These are phyloP conservation scores for Prunus dulcis DNA, from an alignment of 306 rosid genomes.

Conservation along the genomic window DNA sequence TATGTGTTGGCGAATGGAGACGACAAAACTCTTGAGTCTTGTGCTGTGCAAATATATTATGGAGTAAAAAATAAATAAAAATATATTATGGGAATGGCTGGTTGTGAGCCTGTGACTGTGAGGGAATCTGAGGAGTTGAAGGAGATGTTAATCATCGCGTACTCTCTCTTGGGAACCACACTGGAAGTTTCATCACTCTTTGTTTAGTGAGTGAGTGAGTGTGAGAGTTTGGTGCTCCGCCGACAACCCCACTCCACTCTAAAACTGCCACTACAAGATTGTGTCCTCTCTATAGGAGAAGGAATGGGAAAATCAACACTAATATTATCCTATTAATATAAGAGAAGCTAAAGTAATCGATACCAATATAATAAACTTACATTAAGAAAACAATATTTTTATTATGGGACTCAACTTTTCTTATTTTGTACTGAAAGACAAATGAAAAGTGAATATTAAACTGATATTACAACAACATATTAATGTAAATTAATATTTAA, in stretches of 20 bases:
- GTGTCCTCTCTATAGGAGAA: too few relatives aligned
- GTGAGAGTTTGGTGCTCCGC: neutral
- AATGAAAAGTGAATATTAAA: too few relatives aligned
- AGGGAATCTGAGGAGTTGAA: conserved; percentile 1
- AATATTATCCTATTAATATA: too few relatives aligned
- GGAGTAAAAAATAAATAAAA: too few relatives aligned
- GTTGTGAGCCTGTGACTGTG: neutral
- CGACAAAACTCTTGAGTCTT: neutral
- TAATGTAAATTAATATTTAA: too few relatives aligned
- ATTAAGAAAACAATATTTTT: too few relatives aligned
- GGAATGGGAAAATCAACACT: too few relatives aligned
- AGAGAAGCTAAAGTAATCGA: too few relatives aligned
- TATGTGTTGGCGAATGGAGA: neutral
- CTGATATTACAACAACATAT: too few relatives aligned
- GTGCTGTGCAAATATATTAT: neutral
- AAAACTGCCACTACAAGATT: too few relatives aligned
- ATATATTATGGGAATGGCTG: neutral
- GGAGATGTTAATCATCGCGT: neutral
- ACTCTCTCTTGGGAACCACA: conserved; percentile 11
- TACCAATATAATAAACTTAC: too few relatives aligned
- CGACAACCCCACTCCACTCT: neutral
- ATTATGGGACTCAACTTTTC: accelerated
- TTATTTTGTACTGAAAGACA: too few relatives aligned
- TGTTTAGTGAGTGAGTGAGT: neutral
- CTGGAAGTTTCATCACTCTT: conserved; percentile 40